Evolutionary conservation across 768 basidiomycete species (phyloP).

Genomic region (Daedaleopsis sinensis): DNA sequence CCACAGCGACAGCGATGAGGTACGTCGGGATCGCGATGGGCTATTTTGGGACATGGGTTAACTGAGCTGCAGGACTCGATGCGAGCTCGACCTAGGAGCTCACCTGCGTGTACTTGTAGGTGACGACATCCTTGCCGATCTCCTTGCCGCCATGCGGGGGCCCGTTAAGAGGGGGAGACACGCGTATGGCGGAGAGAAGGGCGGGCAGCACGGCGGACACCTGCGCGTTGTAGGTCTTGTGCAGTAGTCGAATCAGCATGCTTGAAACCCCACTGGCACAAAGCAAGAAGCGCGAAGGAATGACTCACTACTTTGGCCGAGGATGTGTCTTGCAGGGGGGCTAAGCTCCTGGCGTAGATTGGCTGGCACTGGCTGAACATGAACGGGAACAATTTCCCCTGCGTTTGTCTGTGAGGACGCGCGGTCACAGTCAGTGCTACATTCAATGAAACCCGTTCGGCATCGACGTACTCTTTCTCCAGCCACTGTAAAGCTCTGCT

Average conservation of each 20-base stretch:
- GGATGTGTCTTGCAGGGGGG: conserved; percentile 87
- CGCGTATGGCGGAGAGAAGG: conserved; percentile 80
- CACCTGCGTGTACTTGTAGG: conserved; percentile 80
- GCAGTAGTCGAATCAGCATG: not conserved
- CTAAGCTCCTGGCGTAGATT: conserved; percentile 80
- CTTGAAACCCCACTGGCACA: not conserved
- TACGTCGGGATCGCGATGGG: conserved; percentile 87
- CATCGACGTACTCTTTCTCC: conserved; percentile 61
- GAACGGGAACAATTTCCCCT: conserved; percentile 79
- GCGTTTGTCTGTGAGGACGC: conserved; percentile 55
- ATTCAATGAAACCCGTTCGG: no score
- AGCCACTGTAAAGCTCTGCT: conserved; percentile 89
- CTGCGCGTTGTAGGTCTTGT: conserved; percentile 77
- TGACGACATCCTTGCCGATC: conserved; percentile 75
- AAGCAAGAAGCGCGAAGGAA: not conserved
- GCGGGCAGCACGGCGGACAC: conserved; percentile 83
- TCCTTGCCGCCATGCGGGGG: conserved; percentile 73
- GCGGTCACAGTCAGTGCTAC: not conserved
- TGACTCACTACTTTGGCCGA: conserved; percentile 78
- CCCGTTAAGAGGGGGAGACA: conserved; percentile 73
- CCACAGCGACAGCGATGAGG: conserved; percentile 88
- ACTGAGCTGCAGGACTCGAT: no score
- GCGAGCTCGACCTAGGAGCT: not conserved
- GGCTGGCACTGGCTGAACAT: conserved; percentile 94
- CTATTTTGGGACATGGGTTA: conserved; percentile 40